A percentile compares a stretch with the other conserved stretches of the same genome.
Evolutionary conservation across 257 asterid species (phyloP).

Genomic region (Mentha longifolia): DNA sequence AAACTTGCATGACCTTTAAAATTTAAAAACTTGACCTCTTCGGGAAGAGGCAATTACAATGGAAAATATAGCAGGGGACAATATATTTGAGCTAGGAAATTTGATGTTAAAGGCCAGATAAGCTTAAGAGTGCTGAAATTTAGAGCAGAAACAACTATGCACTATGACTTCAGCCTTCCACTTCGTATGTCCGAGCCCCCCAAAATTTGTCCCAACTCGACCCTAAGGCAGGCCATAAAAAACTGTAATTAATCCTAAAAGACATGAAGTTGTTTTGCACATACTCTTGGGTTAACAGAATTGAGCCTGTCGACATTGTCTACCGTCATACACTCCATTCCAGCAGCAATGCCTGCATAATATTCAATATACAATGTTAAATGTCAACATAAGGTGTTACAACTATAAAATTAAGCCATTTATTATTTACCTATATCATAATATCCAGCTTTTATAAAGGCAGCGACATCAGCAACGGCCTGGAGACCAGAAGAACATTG

Average conservation of each 20-base stretch:
- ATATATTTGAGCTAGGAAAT: too few relatives aligned
- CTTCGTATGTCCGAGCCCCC: too few relatives aligned
- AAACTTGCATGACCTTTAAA: too few relatives aligned
- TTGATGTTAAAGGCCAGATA: too few relatives aligned
- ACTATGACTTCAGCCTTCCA: too few relatives aligned
- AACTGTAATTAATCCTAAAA: too few relatives aligned
- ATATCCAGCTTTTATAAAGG: conserved; percentile 86
- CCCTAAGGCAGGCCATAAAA: too few relatives aligned
- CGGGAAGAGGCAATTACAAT: too few relatives aligned
- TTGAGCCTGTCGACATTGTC: conserved; percentile 45
- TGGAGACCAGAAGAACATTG: conserved; percentile 97
- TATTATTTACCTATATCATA: conserved; percentile 70
- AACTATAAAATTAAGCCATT: background rate
- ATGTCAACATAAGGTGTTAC: background rate
- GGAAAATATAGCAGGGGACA: too few relatives aligned
- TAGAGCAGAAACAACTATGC: too few relatives aligned
- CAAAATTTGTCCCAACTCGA: conserved; percentile 40
- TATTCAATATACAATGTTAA: background rate
- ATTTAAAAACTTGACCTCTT: too few relatives aligned
- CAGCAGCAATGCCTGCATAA: conserved; percentile 84
- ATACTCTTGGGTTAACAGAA: conserved; percentile 62
- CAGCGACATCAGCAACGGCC: conserved; percentile 97
- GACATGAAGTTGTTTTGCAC: conserved; percentile 23
- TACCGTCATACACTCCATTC: conserved; percentile 85
- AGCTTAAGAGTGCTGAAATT: too few relatives aligned